Evolutionary conservation across 805 yeast species (phyloP).

Genomic region (Nakazawaea peltata): DNA sequence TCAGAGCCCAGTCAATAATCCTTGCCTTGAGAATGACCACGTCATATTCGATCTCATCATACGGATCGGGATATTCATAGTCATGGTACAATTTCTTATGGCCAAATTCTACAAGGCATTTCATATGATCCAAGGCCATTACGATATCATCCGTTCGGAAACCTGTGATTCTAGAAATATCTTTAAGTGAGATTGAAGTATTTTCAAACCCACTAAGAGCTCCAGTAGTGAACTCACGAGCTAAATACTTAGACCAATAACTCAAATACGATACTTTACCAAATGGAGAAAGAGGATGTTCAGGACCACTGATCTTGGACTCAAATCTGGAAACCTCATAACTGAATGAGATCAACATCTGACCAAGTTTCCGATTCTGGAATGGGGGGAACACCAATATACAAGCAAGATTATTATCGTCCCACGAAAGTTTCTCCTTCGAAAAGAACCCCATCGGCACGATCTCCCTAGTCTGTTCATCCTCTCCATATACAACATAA

Average conservation of each 20-base stretch:
- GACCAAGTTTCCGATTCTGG: constrained; percentile 72
- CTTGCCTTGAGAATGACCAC: constrained; percentile 17
- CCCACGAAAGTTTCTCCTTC: constrained; percentile 74
- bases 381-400: constrained; percentile 89
- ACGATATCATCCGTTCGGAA: constrained; percentile 56
- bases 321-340: constrained; percentile 67
- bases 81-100: constrained; percentile 18
- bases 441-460: constrained; percentile 88
- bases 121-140: constrained; percentile 51
- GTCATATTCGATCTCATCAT: constrained; percentile 13
- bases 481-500: constrained; percentile 57
- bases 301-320: constrained; percentile 76
- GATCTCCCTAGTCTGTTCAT: constrained; percentile 25
- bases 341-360: constrained; percentile 74
- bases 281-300: constrained; percentile 77
- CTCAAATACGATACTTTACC: constrained; percentile 67
- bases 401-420: constrained; percentile 83
- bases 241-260: constrained; percentile 63
- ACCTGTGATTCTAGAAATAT: constrained; percentile 50
- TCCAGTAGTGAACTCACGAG: constrained; percentile 35
- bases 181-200: constrained; percentile 31
- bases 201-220: constrained; percentile 19
- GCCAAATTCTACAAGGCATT: constrained; percentile 26
- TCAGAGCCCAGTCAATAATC: constrained; percentile 21
- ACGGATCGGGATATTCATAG: constrained; percentile 15